These are phyloP conservation scores for Plasmopara halstedii DNA, from an alignment of 352 stramenopile genomes.

Conservation along the genomic window DNA sequence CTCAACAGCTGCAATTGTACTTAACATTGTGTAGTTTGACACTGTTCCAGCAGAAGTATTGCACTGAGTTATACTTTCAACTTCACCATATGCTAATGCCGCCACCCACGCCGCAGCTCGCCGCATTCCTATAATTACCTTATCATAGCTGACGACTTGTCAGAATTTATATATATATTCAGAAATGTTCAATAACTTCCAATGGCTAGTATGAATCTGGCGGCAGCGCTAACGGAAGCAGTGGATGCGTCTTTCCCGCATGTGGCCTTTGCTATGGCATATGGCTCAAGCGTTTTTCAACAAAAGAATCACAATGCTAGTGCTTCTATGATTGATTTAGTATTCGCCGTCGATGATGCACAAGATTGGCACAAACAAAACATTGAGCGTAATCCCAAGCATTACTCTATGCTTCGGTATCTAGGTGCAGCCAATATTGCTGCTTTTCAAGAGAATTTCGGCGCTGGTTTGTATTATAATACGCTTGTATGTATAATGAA, in stretches of 20 bases:
- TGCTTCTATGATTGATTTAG: slow-evolving; percentile 81
- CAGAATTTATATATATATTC: too few species aligned
- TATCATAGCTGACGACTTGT: too few species aligned
- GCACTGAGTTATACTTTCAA: slow-evolving; percentile 1
- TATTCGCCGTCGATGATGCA: slow-evolving; percentile 82
- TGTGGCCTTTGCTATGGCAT: slow-evolving; percentile 77
- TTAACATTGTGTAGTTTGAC: slow-evolving; percentile 6
- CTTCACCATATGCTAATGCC: background rate
- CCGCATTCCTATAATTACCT: background rate
- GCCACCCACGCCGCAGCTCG: background rate
- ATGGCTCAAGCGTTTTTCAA: slow-evolving; percentile 76
- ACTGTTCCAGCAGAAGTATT: slow-evolving; percentile 5
- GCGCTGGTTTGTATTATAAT: slow-evolving; percentile 82
- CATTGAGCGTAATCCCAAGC: slow-evolving; percentile 54
- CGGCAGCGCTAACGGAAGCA: slow-evolving; percentile 34
- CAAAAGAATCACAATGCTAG: slow-evolving; percentile 72
- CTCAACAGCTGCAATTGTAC: slow-evolving; percentile 6
- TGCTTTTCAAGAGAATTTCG: slow-evolving; percentile 67
- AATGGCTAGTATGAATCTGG: slow-evolving; percentile 17
- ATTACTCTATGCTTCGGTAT: slow-evolving; percentile 79
- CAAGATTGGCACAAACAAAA: slow-evolving; percentile 77
- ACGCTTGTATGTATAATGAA: slow-evolving; percentile 37
- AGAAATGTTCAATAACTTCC: too few species aligned
- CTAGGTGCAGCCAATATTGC: slow-evolving; percentile 50
- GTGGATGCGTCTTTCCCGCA: slow-evolving; percentile 60